Percentiles rank a stretch among this genome's conserved stretches.
phyloP scores from a whole-genome alignment of 257 asterid species.

The Jasminum sambac region DNA sequence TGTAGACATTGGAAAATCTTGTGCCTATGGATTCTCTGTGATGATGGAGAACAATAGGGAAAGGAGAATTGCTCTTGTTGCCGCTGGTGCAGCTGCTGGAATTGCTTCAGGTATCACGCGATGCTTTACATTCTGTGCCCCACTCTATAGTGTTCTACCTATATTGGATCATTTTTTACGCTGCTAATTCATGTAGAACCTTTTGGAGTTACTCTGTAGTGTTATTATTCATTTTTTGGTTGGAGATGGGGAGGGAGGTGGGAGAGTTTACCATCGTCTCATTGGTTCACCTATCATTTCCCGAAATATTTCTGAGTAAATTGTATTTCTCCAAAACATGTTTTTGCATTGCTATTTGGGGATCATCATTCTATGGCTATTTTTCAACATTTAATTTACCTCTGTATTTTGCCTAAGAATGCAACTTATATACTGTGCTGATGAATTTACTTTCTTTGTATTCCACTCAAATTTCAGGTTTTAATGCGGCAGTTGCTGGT shows the following conservation, averaged over 20 bases:
- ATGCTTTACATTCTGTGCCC: background rate
- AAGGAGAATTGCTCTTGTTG: slow-evolving; percentile 93
- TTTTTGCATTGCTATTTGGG: background rate
- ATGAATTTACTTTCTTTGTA: background rate
- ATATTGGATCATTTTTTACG: background rate
- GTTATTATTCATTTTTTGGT: background rate
- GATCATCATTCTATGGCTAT: background rate
- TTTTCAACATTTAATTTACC: background rate
- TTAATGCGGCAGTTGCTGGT: slow-evolving; percentile 99
- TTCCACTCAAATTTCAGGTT: slow-evolving; percentile 54
- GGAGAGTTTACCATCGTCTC: slow-evolving; percentile 10
- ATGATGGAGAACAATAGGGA: slow-evolving; percentile 97
- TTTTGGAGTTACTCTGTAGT: background rate
- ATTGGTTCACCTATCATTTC: background rate
- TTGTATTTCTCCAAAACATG: background rate
- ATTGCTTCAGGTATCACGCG: slow-evolving; percentile 77
- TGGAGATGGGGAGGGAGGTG: slow-evolving; percentile 5
- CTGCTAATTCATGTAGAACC: background rate
- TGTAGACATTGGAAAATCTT: slow-evolving; percentile 96
- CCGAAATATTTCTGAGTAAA: background rate
- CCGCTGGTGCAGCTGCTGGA: slow-evolving; percentile 99
- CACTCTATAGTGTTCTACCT: background rate
- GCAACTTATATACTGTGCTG: background rate
- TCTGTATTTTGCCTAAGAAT: background rate
- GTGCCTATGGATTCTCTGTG: slow-evolving; percentile 89